Evolutionary conservation across 2,329 filamentous ascomycete genomes (phyloP), one percentile per base, ranked within the genome.

Genomic region (Paracoccidioides brasiliensis): DNA sequence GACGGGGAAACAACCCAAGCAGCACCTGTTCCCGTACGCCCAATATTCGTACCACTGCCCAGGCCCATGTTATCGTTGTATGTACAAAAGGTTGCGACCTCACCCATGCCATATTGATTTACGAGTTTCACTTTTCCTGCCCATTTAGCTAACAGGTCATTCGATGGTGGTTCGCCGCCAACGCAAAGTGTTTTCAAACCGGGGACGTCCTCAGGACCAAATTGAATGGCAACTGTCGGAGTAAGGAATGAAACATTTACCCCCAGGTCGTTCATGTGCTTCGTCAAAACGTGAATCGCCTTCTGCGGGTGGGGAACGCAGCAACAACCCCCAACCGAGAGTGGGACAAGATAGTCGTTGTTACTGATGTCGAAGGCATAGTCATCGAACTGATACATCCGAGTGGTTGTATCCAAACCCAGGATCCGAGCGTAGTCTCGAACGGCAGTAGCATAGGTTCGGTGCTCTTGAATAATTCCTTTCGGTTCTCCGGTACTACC

Each of bases 291-390:
- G 40, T 59, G 54, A 10, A 55, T 43, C 4, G 57, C 52, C 33
- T 61, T 57, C n/a, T 62, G 37, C 12, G 58, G 54, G 5, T 41
- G 55, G 28, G 64, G 63, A 4, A 64, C 51, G 41, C 64, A 66
- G 3, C 63, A 41, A 52, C 61, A 64, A 9, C 54, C 63, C 2
- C 64, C 64, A 32, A 56, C 43, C 15, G 37, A 48, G 15, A 58
- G 54, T 46, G 56, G 40, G 4, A 54, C 49, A 7, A 93, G 93
- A 6, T 90, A 89, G 66, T 95, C 88, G 67, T 94, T 94, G 5
- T 94, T 83, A 0, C 86, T 91, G 4, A 94, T 88, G 12, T 56
- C 54, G 42, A 52, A 56, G 12, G 48, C 41, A 45, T 56, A 56
- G 28, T 50, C 40, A 15, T 50, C 54, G 35, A 56, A 56, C 49